Base-by-base conservation (phyloP, 768 basidiomycete genomes). In the Lactifluus pinguis region DNA sequence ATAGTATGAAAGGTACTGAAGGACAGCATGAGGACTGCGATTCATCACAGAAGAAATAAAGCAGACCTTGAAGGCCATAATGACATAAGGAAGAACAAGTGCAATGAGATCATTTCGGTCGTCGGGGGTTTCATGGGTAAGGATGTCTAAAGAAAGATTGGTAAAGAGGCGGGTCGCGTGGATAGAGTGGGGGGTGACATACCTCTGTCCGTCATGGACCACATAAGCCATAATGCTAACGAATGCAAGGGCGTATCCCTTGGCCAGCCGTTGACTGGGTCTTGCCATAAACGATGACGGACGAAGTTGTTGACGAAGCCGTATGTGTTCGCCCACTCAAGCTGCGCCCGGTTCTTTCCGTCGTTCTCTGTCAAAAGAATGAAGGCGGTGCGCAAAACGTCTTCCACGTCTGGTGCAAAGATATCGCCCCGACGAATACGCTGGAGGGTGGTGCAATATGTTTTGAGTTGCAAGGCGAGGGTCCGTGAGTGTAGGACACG, bases 341-440 rank as follows among this genome's bases (percentile, higher is more conserved):
- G 79, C 70, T 83, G 83, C 4, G 66, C 72, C 39, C 76, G 75
- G 68, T 89, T 89, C 68, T 77, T 78, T 38, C 84, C 85, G 70
- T 88, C 86, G 71, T 85, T 82, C 63, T 88, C 86, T 4, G 80
- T 71, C 69, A 85, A 69, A 76, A 89, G 79, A 47, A 85, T 66
- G 54, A 79, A 81, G 6, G 76, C 76, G 0, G 71, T 72, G 72
- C 78, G 80, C 21, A 89, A 74, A 14, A 80, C 76, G 21, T 72
- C 69, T 15, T 66, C 64, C 34, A 72, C 62, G 39, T 53, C 36
- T 15, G 68, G 60, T 13, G 68, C 57, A 42, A 65, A 61, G 47
- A 76, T 65, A 57, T 79, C 64, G 30, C 68, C 64, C 1, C 63
- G 49, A 57, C 76, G 70, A 53, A 78, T 66, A 49, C 62, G 66